Evolutionary conservation across 805 yeast species (phyloP).

Genomic region (Candida stauntonica): DNA sequence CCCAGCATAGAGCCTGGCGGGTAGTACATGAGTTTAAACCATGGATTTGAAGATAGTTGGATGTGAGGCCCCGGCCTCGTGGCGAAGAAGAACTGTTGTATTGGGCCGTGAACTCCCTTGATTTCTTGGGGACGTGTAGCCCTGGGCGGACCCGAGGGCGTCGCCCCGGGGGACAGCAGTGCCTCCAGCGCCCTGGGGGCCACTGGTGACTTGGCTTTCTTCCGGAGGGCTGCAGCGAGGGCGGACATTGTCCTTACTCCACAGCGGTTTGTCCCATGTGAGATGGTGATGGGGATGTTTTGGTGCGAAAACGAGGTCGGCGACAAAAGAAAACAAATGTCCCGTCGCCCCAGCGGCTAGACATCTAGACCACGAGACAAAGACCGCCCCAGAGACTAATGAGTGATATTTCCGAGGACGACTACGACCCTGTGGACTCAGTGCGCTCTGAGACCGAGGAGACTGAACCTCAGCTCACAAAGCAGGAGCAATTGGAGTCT

Average conservation of each 20-base stretch:
- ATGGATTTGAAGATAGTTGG: slow-evolving; percentile 5
- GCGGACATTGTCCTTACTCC: too few relatives aligned
- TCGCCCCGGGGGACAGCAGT: background rate
- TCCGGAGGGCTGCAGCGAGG: too few relatives aligned
- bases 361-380: too few relatives aligned
- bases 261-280: too few relatives aligned
- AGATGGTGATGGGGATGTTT: too few relatives aligned
- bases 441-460: slow-evolving; percentile 5
- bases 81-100: slow-evolving; percentile 10
- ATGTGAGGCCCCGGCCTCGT: slow-evolving; percentile 11
- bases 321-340: background rate
- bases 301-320: too few relatives aligned
- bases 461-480: slow-evolving; percentile 17
- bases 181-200: background rate
- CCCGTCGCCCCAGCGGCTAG: too few relatives aligned
- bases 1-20: slow-evolving; percentile 23
- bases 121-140: slow-evolving; percentile 6
- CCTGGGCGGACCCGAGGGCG: slow-evolving; percentile 2
- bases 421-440: slow-evolving; percentile 13
- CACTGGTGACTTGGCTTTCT: too few relatives aligned
- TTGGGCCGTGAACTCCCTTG: slow-evolving; percentile 9
- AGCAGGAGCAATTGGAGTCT: slow-evolving; percentile 19
- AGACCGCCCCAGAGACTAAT: too few relatives aligned
- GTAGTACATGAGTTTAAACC: slow-evolving; percentile 17
- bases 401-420: slow-evolving; percentile 16